Evolutionary conservation across 768 basidiomycete species (phyloP), one percentile per base, ranked within the genome.

Genomic region (Boletus rex-veris): DNA sequence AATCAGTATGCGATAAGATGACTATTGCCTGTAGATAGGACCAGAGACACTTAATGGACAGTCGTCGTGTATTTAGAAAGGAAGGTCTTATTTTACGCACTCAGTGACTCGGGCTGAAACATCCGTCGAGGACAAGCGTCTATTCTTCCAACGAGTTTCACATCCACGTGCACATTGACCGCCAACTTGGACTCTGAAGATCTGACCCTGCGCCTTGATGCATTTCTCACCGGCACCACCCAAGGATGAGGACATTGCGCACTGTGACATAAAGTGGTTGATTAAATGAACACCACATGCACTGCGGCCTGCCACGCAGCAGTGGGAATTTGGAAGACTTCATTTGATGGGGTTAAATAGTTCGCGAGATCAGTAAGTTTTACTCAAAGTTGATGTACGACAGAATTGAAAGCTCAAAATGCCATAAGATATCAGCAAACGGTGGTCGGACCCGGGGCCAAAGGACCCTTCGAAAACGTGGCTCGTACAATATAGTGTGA

Each of bases 261-360:
- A n/a, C 42, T 26, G 28, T 61, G 49, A 35, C 41, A 49, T 48
- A 46, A 51, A 38, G 50, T 40, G 52, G 53, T 36, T 19, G 46
- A 35, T 43, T 39, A 2, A 8, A 5, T 8, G 26, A 8, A 26
- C 26, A 26, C 45, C 41, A 33, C 45, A 24, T 26, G 38, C 43
- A 26, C 45, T 19, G n/a, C n/a, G n/a, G 46, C 44, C 44, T 44
- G 24, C 47, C 40, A 40, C 47, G 39, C 14, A 14, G 6, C 33
- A 35, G 33, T 40, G 47, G 41, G 57, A 58, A 59, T 42, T 24
- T 50, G 21, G 39, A 30, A 45, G 24, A 35, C 41, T 40, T 57
- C 37, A 21, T 53, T 43, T 48, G 42, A 43, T 46, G 14, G 6
- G n/a, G 30, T 38, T 30, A 30, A 35, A 44, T 10, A 40, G 10